These are phyloP conservation scores for Candida stauntonica DNA, from an alignment of 805 yeast genomes.

Conservation along the genomic window DNA sequence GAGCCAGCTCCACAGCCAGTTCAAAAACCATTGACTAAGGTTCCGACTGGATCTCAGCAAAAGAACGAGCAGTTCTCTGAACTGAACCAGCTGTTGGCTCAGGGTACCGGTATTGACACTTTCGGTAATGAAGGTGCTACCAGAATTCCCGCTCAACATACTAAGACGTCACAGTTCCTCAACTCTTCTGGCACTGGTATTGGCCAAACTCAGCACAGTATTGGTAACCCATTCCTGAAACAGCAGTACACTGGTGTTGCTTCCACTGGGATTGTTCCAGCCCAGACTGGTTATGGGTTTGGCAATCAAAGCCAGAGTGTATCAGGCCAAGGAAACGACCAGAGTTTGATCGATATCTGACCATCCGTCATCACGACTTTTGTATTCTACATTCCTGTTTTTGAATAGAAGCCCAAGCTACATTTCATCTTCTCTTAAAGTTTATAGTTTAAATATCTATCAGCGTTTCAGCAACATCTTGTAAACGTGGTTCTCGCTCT, in stretches of 20 bases:
- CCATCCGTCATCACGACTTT: not conserved
- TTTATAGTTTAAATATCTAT: not conserved
- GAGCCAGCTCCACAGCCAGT: conserved; percentile 24
- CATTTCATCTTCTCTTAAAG: too few relatives aligned
- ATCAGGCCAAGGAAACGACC: conserved; percentile 19
- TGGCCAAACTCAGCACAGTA: conserved; percentile 27
- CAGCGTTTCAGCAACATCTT: conserved; percentile 57
- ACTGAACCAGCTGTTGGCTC: conserved; percentile 71
- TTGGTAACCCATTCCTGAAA: conserved; percentile 41
- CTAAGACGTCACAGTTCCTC: conserved; percentile 73
- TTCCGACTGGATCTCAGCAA: conserved; percentile 49
- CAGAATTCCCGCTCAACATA: conserved; percentile 90
- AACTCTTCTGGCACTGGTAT: conserved; percentile 85
- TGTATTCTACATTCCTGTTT: not conserved
- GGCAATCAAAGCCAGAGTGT: conserved; percentile 56
- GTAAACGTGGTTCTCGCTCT: conserved; percentile 83
- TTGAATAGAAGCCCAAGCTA: too few relatives aligned
- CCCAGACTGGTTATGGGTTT: conserved; percentile 92
- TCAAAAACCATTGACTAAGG: conserved; percentile 36
- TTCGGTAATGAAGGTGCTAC: conserved; percentile 83
- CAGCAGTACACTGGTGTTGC: conserved; percentile 74
- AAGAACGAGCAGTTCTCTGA: conserved; percentile 61
- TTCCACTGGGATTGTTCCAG: conserved; percentile 62
- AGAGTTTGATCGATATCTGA: conserved; percentile 28
- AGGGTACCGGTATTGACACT: conserved; percentile 90